Percentiles rank a stretch among this genome's conserved stretches.
Conservation (phyloP, 2,329 filamentous ascomycete genomes). For the Xylariomycetidae sp. region DNA sequence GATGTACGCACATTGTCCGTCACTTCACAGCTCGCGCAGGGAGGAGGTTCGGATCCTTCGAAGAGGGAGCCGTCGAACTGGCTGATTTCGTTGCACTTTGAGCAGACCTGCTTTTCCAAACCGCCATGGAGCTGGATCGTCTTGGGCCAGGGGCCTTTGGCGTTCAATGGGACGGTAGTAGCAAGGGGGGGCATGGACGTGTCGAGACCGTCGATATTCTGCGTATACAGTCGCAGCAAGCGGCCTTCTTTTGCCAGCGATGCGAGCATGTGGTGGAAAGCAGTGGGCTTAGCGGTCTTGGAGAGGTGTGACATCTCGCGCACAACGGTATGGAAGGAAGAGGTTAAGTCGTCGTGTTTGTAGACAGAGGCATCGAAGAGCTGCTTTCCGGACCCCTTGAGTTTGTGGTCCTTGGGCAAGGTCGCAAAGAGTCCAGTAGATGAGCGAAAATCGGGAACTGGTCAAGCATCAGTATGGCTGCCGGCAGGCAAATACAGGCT, state of each 20-base stretch:
- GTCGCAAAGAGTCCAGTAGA: conserved; percentile 83
- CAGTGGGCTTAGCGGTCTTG: conserved; percentile 70
- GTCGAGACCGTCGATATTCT: conserved; percentile 96
- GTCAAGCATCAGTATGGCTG: conserved; percentile 11
- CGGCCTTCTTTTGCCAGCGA: conserved; percentile 83
- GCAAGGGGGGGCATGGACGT: conserved; percentile 72
- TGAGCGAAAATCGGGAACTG: conserved; percentile 93
- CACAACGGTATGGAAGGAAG: conserved; percentile 94
- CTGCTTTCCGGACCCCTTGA: conserved; percentile 90
- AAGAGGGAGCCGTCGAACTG: conserved; percentile 77
- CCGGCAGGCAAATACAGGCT: conserved; percentile 15
- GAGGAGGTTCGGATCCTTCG: conserved; percentile 74
- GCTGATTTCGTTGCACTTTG: conserved; percentile 75
- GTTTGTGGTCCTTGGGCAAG: conserved; percentile 77
- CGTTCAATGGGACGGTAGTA: conserved; percentile 72
- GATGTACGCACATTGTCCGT: conserved; percentile 71
- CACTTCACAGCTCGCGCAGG: conserved; percentile 68
- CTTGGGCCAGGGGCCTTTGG: conserved; percentile 85
- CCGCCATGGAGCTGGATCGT: conserved; percentile 93
- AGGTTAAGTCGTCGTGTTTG: conserved; percentile 81
- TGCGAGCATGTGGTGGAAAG: conserved; percentile 90
- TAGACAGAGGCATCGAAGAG: conserved; percentile 98
- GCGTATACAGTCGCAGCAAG: conserved; percentile 83
- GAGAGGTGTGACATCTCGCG: conserved; percentile 78
- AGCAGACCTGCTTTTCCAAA: conserved; percentile 92